Conservation (phyloP, 2,329 filamentous ascomycete genomes). For the Stachybotrys chartarum region DNA sequence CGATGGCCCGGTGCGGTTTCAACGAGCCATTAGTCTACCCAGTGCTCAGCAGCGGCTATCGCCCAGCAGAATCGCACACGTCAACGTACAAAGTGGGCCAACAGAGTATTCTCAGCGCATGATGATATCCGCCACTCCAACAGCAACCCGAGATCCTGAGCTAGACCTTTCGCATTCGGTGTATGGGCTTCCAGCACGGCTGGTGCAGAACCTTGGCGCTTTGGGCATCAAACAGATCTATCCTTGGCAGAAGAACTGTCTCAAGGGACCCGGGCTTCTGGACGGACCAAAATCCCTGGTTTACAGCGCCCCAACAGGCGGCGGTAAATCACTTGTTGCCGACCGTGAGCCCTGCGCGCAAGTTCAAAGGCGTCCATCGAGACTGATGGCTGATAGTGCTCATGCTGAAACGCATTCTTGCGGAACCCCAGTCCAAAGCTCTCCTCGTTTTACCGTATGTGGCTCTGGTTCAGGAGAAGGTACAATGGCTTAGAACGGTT, state of each 20-base stretch:
- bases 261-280: constrained; percentile 60
- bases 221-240: constrained; percentile 70
- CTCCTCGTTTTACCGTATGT: constrained; percentile 71
- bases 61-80: constrained; percentile 39
- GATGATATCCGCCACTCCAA: constrained; percentile 45
- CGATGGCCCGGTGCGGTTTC: constrained; percentile 18
- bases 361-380: neutral
- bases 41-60: constrained; percentile 19
- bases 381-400: constrained; percentile 38
- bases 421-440: constrained; percentile 56
- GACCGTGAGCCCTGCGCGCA: constrained; percentile 31
- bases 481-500: constrained; percentile 63
- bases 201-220: constrained; percentile 57
- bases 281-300: constrained; percentile 61
- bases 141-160: constrained; percentile 41
- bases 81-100: constrained; percentile 14
- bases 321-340: constrained; percentile 70
- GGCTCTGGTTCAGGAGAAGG: constrained; percentile 72
- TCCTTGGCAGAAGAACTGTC: constrained; percentile 71
- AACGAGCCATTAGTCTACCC: constrained; percentile 24
- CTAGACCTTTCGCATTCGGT: constrained; percentile 55
- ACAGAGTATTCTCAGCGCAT: constrained; percentile 53
- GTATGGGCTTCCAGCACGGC: constrained; percentile 53
- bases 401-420: constrained; percentile 65
- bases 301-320: constrained; percentile 74